These are phyloP conservation scores for Hylodesmum podocarpum DNA, from an alignment of 306 rosid species.

Conservation along the genomic window DNA sequence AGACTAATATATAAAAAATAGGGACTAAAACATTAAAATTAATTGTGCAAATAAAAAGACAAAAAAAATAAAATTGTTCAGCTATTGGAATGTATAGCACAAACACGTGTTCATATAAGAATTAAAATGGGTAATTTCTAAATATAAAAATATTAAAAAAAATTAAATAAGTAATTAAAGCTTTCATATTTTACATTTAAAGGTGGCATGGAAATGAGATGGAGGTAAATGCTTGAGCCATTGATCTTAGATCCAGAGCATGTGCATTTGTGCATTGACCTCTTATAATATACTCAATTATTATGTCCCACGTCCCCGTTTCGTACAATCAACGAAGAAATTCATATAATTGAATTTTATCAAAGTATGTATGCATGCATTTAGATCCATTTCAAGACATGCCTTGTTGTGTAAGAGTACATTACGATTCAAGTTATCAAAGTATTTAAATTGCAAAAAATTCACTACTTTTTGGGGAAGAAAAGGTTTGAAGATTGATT, in stretches of 20 bases:
- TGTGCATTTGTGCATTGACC: slow-evolving; percentile 28
- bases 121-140: too few species aligned
- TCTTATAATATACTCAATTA: neutral
- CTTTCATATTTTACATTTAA: too few species aligned
- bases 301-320: neutral
- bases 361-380: neutral
- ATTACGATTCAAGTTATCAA: neutral
- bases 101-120: too few species aligned
- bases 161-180: too few species aligned
- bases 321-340: neutral
- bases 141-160: too few species aligned
- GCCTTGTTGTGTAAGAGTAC: neutral
- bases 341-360: neutral
- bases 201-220: too few species aligned
- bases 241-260: slow-evolving; percentile 27
- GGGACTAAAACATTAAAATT: too few species aligned
- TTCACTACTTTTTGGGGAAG: neutral
- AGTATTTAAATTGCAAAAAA: neutral
- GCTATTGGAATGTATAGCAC: too few species aligned
- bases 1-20: too few species aligned
- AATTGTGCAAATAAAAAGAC: too few species aligned
- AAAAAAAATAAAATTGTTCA: too few species aligned
- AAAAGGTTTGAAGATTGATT: neutral
- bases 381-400: neutral
- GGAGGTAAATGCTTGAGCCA: too few species aligned